Percentiles rank a stretch among this genome's conserved stretches.
These are phyloP conservation scores for Dryadomyces quercivorus DNA, from an alignment of 2,329 filamentous ascomycete species.

Conservation along the genomic window DNA sequence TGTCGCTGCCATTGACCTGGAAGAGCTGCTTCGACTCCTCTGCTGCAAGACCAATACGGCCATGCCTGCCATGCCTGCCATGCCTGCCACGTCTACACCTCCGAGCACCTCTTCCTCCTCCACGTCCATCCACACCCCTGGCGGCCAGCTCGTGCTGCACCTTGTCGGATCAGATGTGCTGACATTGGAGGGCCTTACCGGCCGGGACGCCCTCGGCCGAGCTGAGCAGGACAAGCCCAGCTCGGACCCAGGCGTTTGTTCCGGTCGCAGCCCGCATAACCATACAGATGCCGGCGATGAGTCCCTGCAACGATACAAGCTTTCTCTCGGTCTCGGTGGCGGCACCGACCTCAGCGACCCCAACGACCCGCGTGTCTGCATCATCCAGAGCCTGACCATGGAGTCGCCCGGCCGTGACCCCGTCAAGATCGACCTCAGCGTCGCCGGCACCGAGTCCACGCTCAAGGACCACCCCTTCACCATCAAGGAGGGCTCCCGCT, in stretches of 20 bases:
- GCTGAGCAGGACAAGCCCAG: neutral
- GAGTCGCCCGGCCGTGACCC: conserved; percentile 71
- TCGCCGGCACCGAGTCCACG: conserved; percentile 57
- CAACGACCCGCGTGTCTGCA: conserved; percentile 78
- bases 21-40: conserved; percentile 6
- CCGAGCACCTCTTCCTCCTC: neutral
- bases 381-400: conserved; percentile 84
- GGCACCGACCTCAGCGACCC: conserved; percentile 62
- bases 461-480: conserved; percentile 91
- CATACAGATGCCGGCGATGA: conserved; percentile 61
- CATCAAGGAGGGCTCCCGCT: conserved; percentile 90
- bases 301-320: conserved; percentile 94
- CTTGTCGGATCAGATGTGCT: neutral
- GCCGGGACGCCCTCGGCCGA: conserved; percentile 2
- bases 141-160: neutral
- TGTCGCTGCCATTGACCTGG: conserved; percentile 1
- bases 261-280: neutral
- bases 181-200: conserved; percentile 1
- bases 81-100: neutral
- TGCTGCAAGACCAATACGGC: neutral
- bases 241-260: neutral
- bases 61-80: neutral
- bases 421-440: conserved; percentile 78
- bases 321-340: conserved; percentile 77
- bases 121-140: neutral